A percentile compares a stretch with the other conserved stretches of the same genome.
Conservation (phyloP, 2,329 filamentous ascomycete genomes). For the Paecilomyces niveus region DNA sequence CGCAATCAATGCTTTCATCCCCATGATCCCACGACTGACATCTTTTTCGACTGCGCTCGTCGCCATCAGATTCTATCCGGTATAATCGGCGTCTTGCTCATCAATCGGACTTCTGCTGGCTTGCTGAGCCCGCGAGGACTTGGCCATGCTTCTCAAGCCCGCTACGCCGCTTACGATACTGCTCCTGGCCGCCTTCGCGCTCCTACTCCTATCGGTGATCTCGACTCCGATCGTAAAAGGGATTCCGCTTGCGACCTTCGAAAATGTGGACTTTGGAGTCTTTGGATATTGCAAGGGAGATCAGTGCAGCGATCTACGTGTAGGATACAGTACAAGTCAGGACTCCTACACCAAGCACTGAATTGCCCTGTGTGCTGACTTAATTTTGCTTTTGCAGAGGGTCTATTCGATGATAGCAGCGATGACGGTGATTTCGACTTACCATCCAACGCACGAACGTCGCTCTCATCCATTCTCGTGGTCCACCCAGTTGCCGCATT, state of each 20-base stretch:
- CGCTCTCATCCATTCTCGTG: slow-evolving; percentile 81
- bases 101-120: neutral
- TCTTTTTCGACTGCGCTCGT: neutral
- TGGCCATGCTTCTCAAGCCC: slow-evolving; percentile 70
- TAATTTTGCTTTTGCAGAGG: slow-evolving; percentile 30
- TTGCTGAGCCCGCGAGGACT: slow-evolving; percentile 10
- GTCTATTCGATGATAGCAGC: slow-evolving; percentile 39
- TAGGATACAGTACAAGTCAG: slow-evolving; percentile 83
- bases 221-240: slow-evolving; percentile 81
- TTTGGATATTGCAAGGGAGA: slow-evolving; percentile 73
- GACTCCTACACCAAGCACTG: slow-evolving; percentile 13
- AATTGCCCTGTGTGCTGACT: neutral
- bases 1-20: slow-evolving; percentile 2
- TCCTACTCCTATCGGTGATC: slow-evolving; percentile 80
- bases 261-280: slow-evolving; percentile 77
- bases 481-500: slow-evolving; percentile 87
- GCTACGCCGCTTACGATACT: slow-evolving; percentile 85
- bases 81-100: neutral
- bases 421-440: slow-evolving; percentile 50
- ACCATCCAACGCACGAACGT: slow-evolving; percentile 57
- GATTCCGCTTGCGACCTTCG: slow-evolving; percentile 74
- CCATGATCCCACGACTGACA: slow-evolving; percentile 2
- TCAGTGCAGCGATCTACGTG: slow-evolving; percentile 63
- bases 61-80: neutral
- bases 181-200: slow-evolving; percentile 74